These are phyloP conservation scores for Leccinum variicolor DNA, from an alignment of 768 basidiomycete genomes.

Conservation along the genomic window DNA sequence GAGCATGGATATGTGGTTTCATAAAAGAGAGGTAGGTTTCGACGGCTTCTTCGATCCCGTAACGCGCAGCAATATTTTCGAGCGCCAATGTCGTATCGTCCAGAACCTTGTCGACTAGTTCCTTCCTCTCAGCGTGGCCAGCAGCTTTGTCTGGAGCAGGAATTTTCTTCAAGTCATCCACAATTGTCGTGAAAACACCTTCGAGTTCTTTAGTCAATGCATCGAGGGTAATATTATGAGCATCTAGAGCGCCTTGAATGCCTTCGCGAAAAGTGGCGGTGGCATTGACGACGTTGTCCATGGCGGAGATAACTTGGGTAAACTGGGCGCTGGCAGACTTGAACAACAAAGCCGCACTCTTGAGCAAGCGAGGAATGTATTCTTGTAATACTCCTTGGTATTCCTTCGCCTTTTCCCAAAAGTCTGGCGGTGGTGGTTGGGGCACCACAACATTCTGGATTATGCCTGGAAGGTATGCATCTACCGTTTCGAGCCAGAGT, in stretches of 20 bases:
- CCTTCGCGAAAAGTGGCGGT: constrained; percentile 11
- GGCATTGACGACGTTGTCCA: constrained; percentile 9
- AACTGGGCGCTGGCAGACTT: constrained; percentile 1
- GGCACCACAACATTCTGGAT: neutral
- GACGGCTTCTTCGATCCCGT: constrained; percentile 7
- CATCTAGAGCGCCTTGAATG: constrained; percentile 8
- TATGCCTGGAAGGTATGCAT: neutral
- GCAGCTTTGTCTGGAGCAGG: neutral
- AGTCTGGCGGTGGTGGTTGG: neutral
- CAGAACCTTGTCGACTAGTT: constrained; percentile 7
- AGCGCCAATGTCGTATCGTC: constrained; percentile 3
- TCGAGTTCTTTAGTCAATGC: constrained; percentile 10
- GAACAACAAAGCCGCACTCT: neutral
- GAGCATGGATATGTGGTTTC: constrained; percentile 4
- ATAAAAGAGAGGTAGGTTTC: neutral
- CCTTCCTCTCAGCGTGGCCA: neutral
- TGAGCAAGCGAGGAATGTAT: constrained; percentile 7
- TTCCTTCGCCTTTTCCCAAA: constrained; percentile 10
- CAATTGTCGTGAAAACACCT: constrained; percentile 1
- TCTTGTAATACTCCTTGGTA: neutral
- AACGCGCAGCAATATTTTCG: neutral
- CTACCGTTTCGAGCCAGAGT: neutral
- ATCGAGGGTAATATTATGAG: constrained; percentile 4
- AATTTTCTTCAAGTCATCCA: constrained; percentile 1
- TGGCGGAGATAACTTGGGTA: neutral